phyloP scores from a whole-genome alignment of 108 stramenopile species.

The Skeletonema grethae region DNA sequence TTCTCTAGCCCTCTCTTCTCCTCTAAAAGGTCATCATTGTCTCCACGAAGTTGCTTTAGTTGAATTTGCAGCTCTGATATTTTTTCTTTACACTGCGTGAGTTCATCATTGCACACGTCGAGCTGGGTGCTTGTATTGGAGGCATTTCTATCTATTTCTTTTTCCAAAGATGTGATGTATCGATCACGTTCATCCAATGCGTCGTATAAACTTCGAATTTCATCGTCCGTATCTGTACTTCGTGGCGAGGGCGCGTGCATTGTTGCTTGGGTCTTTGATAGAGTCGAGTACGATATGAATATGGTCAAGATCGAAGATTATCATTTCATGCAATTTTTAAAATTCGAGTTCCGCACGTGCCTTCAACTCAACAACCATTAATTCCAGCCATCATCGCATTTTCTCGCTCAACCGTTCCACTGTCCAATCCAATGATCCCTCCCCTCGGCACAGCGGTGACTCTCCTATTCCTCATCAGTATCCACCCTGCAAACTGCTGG shows the following conservation, averaged over 20 bases:
- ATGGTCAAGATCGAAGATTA: too few relatives aligned
- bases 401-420: neutral
- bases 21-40: conserved; percentile 26
- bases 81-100: conserved; percentile 6
- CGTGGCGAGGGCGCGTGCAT: neutral
- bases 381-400: neutral
- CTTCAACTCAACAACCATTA: too few relatives aligned
- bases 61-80: conserved; percentile 23
- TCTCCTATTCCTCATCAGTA: neutral
- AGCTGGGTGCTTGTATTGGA: neutral
- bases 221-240: conserved; percentile 27
- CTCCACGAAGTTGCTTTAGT: conserved; percentile 30
- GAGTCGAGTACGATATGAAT: too few relatives aligned
- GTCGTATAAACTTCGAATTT: conserved; percentile 25
- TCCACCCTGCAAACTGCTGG: conserved; percentile 22
- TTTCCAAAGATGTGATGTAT: conserved; percentile 29
- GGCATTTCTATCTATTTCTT: conserved; percentile 9
- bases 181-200: conserved; percentile 42
- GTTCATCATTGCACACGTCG: conserved; percentile 34
- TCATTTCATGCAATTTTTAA: too few relatives aligned
- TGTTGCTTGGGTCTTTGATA: too few relatives aligned
- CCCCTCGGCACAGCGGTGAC: neutral
- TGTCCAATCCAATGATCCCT: neutral
- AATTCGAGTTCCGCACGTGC: too few relatives aligned
- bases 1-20: conserved; percentile 30